Conservation (phyloP, 495 filamentous ascomycete species). For the Penicillium bialowiezense region DNA sequence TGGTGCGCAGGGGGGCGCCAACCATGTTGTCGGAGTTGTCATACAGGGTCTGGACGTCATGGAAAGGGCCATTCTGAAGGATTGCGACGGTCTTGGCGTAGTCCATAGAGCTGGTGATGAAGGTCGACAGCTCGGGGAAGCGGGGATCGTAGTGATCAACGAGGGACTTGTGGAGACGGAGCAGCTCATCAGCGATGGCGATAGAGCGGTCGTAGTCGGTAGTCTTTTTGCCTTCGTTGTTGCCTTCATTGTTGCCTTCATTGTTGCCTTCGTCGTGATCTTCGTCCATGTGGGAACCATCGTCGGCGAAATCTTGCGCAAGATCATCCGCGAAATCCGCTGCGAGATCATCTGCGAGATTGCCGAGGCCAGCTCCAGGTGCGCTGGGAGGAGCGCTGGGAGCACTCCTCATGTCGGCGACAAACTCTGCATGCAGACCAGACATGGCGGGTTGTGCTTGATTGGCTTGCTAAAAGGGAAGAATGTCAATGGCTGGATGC, state of each 20-base stretch:
- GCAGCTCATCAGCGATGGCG: conserved; percentile 86
- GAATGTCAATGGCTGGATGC: too few species aligned
- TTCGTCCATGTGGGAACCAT: too few species aligned
- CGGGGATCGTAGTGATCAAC: conserved; percentile 92
- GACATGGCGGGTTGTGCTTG: too few species aligned
- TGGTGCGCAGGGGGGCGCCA: conserved; percentile 66
- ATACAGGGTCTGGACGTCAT: conserved; percentile 74
- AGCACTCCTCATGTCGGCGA: too few species aligned
- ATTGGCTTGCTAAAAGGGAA: too few species aligned
- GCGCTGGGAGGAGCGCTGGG: too few species aligned
- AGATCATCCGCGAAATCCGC: too few species aligned
- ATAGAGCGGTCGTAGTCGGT: conserved; percentile 94
- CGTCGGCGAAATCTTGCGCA: too few species aligned
- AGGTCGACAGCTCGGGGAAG: conserved; percentile 93
- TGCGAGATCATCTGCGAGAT: too few species aligned
- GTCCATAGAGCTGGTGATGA: conserved; percentile 87
- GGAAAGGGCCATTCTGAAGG: conserved; percentile 87
- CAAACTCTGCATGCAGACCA: too few species aligned
- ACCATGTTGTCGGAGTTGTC: conserved; percentile 72
- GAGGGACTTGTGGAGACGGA: conserved; percentile 90
- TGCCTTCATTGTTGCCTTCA: conserved; percentile 19
- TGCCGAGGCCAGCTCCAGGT: too few species aligned
- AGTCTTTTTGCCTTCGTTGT: conserved; percentile 34
- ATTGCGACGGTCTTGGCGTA: conserved; percentile 96
- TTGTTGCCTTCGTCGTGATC: conserved; percentile 36